phyloP scores from a whole-genome alignment of 345 rosid genomes.

The Eucalyptus erythrocorys region DNA sequence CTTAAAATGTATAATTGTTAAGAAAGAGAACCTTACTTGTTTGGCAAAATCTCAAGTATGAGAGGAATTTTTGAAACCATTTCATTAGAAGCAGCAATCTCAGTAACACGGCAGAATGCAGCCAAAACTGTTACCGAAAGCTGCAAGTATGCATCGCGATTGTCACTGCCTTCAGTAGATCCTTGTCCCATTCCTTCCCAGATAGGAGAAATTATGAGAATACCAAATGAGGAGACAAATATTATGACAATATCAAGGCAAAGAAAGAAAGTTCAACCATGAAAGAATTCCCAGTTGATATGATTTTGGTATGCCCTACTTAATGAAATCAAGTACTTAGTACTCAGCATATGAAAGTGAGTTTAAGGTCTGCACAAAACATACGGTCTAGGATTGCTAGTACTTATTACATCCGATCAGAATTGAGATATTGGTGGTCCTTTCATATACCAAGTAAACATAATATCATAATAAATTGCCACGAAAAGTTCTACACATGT shows the following conservation, averaged over 20 bases:
- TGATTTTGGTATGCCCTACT: neutral
- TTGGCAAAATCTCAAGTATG: conserved; percentile 44
- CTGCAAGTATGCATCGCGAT: conserved; percentile 67
- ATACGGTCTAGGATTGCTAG: neutral
- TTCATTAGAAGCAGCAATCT: conserved; percentile 60
- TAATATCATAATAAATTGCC: neutral
- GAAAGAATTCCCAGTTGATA: neutral
- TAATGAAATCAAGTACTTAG: neutral
- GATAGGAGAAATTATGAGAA: neutral
- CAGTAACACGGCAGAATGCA: conserved; percentile 64
- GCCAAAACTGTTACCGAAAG: conserved; percentile 67
- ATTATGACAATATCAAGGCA: neutral
- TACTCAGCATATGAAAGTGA: neutral
- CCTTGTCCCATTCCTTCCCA: conserved; percentile 39
- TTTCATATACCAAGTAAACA: neutral
- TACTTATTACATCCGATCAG: neutral
- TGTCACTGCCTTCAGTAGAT: conserved; percentile 23
- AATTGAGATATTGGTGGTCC: neutral
- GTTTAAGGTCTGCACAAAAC: neutral
- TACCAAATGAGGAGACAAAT: neutral
- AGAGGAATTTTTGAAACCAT: conserved; percentile 63
- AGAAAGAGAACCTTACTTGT: conserved; percentile 20
- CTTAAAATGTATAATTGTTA: neutral
- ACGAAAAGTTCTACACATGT: neutral
- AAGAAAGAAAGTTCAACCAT: neutral